phyloP scores from a whole-genome alignment of 768 basidiomycete genomes.

The Agaricus blazei region DNA sequence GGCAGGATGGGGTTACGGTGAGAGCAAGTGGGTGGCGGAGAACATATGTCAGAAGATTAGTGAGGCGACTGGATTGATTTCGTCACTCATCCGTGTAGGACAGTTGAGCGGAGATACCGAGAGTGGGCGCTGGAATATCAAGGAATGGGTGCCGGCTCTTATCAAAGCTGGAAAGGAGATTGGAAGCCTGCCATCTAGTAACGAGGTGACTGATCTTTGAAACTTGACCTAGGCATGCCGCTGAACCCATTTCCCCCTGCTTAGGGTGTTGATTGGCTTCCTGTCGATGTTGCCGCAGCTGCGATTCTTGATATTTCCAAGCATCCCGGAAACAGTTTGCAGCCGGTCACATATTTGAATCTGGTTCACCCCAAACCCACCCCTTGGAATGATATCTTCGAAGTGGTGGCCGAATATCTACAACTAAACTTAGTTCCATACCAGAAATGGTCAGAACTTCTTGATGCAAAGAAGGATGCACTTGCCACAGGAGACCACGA shows the following conservation, averaged over 20 bases:
- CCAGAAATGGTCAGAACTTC: neutral
- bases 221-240: no score
- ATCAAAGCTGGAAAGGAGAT: neutral
- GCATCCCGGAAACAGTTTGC: neutral
- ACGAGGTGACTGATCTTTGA: neutral
- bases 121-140: slow-evolving; percentile 36
- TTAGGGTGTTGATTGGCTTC: neutral
- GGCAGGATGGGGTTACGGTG: slow-evolving; percentile 1
- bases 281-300: neutral
- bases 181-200: neutral
- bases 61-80: neutral
- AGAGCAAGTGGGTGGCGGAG: slow-evolving; percentile 8
- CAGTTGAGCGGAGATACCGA: slow-evolving; percentile 34
- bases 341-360: neutral
- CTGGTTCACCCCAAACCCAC: neutral
- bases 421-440: neutral
- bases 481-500: neutral
- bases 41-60: neutral
- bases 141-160: slow-evolving; percentile 36
- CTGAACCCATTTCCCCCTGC: no score
- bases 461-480: neutral
- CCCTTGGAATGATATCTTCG: neutral
- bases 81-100: slow-evolving; percentile 32
- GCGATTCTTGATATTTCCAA: neutral
- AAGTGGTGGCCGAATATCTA: neutral